Evolutionary conservation across 441 rosid species (phyloP), one percentile per base, ranked within the genome.

Genomic region (Euphorbia corollata): DNA sequence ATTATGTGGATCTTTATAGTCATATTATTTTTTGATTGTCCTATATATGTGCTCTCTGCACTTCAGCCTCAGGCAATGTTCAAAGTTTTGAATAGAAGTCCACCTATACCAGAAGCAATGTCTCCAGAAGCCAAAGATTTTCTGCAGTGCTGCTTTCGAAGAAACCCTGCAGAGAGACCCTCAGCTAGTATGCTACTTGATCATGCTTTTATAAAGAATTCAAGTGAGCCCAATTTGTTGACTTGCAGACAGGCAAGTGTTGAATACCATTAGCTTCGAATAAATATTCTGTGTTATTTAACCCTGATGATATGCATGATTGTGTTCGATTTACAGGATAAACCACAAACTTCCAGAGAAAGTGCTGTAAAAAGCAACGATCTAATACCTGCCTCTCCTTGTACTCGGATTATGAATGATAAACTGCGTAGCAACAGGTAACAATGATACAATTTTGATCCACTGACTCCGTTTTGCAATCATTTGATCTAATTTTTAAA

Each of bases 41-140:
- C 32, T 27, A 27, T 27, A 27, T 27, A 27, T 27, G n/a, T n/a
- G 32, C 32, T 27, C 32, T 27, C 32, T 27, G 32, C 32, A 27
- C 4, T 1, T 27, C 84, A 93, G 99, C 96, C 90, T 70, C 96
- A 97, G 61, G 99, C 99, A 13, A 83, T 93, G 99, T 91, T 93
- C 78, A 91, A 85, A 76, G 96, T 89, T 61, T 70, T 91, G 85
- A 88, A 63, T 78, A 91, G 91, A 74, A 86, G 80, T 32, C 99
- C 99, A 51, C 76, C 87, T 13, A 71, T 89, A 62, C 99, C 99
- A 3, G 91, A 84, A 70, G 77, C 79, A 56, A 77, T 93, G 74
- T 93, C 99, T 71, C 64, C 80, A 0, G 96, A 89, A 64, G 95
- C 96, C 22, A 91, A 86, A 79, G 99, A 91, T 54, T 93, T 93